Conservation (phyloP, 176 grass and related monocot species). For the Zea luxurians region DNA sequence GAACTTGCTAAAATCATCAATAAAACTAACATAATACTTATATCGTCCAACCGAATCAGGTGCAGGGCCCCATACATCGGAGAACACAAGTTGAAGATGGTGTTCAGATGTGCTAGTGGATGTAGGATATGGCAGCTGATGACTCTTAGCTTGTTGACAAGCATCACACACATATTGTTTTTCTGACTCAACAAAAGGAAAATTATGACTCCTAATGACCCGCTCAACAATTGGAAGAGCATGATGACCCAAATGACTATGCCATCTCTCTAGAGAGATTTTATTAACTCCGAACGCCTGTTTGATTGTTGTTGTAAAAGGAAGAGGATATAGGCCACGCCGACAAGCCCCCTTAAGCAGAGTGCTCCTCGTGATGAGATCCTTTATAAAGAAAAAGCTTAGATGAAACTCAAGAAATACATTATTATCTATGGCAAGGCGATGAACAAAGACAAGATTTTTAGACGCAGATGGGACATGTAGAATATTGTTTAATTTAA, state of each 20-base stretch:
- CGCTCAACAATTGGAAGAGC: not conserved
- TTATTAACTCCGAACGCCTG: not conserved
- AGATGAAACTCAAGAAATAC: not conserved
- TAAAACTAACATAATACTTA: not conserved
- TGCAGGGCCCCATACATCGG: not conserved
- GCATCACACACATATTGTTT: not conserved
- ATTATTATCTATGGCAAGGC: not conserved
- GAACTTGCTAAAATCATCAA: too few species aligned
- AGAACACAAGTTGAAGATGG: not conserved
- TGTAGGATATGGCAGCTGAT: not conserved
- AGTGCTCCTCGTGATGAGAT: not conserved
- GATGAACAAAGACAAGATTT: not conserved
- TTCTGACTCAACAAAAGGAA: not conserved
- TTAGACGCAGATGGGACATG: not conserved
- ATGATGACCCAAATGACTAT: not conserved
- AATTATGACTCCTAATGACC: not conserved
- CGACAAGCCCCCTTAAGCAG: not conserved
- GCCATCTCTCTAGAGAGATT: not conserved
- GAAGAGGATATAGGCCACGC: not conserved
- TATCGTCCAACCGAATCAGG: not conserved
- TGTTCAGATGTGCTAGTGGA: fast-evolving
- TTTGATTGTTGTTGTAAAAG: not conserved
- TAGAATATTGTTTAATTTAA: not conserved
- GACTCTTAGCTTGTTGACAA: not conserved
- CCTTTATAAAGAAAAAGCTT: not conserved